Percentiles rank a stretch among this genome's conserved stretches.
These are phyloP conservation scores for Globisporangium sylvaticum DNA, from an alignment of 352 stramenopile species.

Conservation along the genomic window DNA sequence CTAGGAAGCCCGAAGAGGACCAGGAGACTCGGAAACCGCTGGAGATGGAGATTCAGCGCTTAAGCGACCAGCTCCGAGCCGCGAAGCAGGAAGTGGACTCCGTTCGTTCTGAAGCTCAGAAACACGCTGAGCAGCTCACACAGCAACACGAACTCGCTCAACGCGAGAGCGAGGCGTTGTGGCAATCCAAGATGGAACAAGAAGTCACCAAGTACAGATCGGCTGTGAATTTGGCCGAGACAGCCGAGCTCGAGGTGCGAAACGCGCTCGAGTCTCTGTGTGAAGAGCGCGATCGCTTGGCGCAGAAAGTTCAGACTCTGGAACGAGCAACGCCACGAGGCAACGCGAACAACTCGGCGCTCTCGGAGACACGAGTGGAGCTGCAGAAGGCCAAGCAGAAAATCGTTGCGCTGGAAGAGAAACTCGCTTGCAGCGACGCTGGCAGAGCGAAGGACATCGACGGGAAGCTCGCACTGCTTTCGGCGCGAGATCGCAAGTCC, in stretches of 20 bases:
- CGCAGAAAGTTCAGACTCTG: constrained; percentile 16
- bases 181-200: not conserved
- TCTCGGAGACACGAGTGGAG: constrained; percentile 38
- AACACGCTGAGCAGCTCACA: not conserved
- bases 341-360: constrained; percentile 8
- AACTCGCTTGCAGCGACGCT: constrained; percentile 25
- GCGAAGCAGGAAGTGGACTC: not conserved
- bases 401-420: constrained; percentile 40
- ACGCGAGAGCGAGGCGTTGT: not conserved
- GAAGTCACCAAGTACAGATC: constrained; percentile 7
- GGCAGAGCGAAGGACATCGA: constrained; percentile 35
- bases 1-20: not conserved
- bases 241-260: constrained; percentile 8
- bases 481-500: constrained; percentile 28
- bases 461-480: constrained; percentile 27
- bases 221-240: constrained; percentile 15
- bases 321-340: constrained; percentile 14
- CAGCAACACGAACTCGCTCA: not conserved
- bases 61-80: not conserved
- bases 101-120: not conserved
- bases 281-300: constrained; percentile 23
- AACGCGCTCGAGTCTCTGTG: constrained; percentile 14
- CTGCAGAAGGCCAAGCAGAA: constrained; percentile 54
- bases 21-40: not conserved
- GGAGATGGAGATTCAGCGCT: constrained; percentile 1